A percentile compares a stretch with the other conserved stretches of the same genome.
phyloP scores from a whole-genome alignment of 2,329 filamentous ascomycete species.

The Pseudogymnoascus destructans region DNA sequence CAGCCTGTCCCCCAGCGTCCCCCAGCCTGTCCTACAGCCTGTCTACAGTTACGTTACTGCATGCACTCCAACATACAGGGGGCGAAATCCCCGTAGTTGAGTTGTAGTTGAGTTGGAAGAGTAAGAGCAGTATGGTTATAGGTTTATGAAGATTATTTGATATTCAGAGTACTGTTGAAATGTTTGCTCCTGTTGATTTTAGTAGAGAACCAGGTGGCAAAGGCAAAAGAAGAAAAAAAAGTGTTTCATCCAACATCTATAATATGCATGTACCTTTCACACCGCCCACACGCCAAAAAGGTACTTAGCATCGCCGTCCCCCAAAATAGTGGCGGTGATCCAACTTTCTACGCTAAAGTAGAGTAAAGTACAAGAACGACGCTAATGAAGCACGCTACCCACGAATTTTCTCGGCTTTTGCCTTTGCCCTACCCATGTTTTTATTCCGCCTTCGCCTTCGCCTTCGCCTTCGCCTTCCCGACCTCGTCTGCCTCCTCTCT shows the following conservation, averaged over 20 bases:
- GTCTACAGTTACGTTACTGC: too few species aligned
- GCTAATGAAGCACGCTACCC: slow-evolving; percentile 6
- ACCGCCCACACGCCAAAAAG: neutral
- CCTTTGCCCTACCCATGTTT: slow-evolving; percentile 20
- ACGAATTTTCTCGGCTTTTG: slow-evolving; percentile 9
- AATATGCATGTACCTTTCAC: neutral
- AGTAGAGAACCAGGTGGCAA: neutral
- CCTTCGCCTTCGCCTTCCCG: slow-evolving; percentile 6
- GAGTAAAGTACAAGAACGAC: neutral
- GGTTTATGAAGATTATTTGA: too few species aligned
- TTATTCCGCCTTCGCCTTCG: slow-evolving; percentile 12
- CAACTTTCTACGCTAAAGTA: neutral
- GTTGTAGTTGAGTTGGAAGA: too few species aligned
- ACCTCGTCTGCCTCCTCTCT: slow-evolving; percentile 12
- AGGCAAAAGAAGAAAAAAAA: too few species aligned
- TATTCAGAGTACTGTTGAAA: neutral
- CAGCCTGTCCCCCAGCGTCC: too few species aligned
- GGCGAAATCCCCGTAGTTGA: neutral
- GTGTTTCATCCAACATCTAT: neutral
- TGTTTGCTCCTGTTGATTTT: neutral
- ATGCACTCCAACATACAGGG: neutral
- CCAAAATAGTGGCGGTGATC: neutral
- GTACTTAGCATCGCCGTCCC: neutral
- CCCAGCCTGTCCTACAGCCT: too few species aligned
- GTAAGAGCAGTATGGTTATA: too few species aligned